phyloP scores from a whole-genome alignment of 441 rosid species.

The Euphorbia celastroides region DNA sequence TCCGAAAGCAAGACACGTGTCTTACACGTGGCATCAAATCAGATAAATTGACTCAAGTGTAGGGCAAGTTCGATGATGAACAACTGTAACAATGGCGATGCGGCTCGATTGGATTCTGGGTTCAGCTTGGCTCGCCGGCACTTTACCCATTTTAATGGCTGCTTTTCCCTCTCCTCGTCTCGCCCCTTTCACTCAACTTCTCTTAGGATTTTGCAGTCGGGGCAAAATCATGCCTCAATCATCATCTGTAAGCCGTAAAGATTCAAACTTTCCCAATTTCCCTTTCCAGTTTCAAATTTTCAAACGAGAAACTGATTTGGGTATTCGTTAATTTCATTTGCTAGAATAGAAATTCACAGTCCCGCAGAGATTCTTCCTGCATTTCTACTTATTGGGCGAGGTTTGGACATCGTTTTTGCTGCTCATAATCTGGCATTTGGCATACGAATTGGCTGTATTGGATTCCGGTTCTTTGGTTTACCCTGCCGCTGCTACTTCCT shows the following conservation, averaged over 20 bases:
- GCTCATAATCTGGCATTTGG: slow-evolving; percentile 49
- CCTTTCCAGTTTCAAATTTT: neutral
- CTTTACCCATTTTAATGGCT: slow-evolving; percentile 38
- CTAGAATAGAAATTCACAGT: slow-evolving; percentile 47
- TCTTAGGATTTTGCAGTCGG: slow-evolving; percentile 36
- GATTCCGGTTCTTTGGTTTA: slow-evolving; percentile 32
- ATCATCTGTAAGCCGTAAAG: slow-evolving; percentile 22
- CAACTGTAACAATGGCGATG: slow-evolving; percentile 19
- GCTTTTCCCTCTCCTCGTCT: slow-evolving; percentile 35
- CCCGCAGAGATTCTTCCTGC: slow-evolving; percentile 67
- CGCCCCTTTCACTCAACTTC: slow-evolving; percentile 20
- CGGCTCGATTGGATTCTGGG: slow-evolving; percentile 34
- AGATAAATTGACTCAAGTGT: neutral
- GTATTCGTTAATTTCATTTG: neutral
- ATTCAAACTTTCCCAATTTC: neutral
- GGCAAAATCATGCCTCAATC: slow-evolving; percentile 45
- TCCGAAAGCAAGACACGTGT: neutral
- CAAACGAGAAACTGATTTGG: neutral
- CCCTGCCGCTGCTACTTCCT: slow-evolving; percentile 33
- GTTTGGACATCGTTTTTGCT: slow-evolving; percentile 65
- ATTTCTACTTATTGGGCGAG: slow-evolving; percentile 60
- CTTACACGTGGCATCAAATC: neutral
- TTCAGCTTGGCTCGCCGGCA: slow-evolving; percentile 45
- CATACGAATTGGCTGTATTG: slow-evolving; percentile 35
- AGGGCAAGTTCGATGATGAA: neutral